Base-by-base conservation (phyloP, 2,329 filamentous ascomycete genomes). In the Hortaea sp. region DNA sequence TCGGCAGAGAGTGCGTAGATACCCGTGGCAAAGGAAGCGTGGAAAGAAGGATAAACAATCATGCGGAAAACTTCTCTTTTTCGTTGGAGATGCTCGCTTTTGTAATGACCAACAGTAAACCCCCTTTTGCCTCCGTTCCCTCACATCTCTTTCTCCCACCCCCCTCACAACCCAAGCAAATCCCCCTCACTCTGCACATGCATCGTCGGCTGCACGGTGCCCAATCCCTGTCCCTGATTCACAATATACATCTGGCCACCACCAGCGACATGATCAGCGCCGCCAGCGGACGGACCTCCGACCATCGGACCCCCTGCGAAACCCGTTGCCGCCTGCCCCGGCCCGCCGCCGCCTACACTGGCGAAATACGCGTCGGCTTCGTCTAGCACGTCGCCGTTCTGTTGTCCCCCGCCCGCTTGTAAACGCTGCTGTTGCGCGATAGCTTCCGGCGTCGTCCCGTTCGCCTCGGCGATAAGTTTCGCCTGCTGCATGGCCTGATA, bases 341-440 rank as follows among this genome's bases (percentile, higher is more conserved):
- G 83, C 10, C 78, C 78, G 63, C 82, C 78, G 49, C 71, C 78
- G 1, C 82, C 81, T n/a, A 88, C 73, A 39, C 81, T 84, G 11
- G 85, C 82, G 66, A 95, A 97, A 67, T 95, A 95, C 11, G 83
- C 80, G 60, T 95, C 90, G 7, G 89, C 90, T 45, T 92, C 88
- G 58, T 76, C 85, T 32, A 94, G 54, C 7, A 63, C 59, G 38
- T 59, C 53, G 3, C 47, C 51, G 35, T 55, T 57, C 5, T 46
- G 43, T 28, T 81, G 78, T 3, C 79, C 74, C 7, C 32, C 9
- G n/a, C n/a, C 9, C 7, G 32, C 32, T n/a, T 35, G 32, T n/a
- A n/a, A 9, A 47, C 88, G 72, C 58, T 82, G 76, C 28, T 60
- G 62, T 37, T 62, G 61, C 0, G 52, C 54, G 6, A 50, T 50